Percentiles rank a stretch among this genome's conserved stretches.
Evolutionary conservation across 1,284 basidiomycete genomes (phyloP).

Genomic region (Leccinum subspadiceum): DNA sequence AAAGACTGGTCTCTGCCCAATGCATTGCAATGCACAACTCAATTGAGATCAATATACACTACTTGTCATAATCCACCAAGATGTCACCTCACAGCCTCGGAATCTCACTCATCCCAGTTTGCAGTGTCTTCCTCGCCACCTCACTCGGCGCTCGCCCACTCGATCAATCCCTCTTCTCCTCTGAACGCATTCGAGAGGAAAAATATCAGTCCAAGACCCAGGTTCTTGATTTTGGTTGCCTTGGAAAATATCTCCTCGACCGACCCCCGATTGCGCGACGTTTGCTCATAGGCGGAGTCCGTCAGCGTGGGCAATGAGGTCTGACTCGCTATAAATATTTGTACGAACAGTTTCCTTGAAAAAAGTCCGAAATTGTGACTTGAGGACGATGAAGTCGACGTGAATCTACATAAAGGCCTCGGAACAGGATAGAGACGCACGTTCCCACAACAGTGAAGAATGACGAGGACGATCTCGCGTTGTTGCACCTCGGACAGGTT

Average conservation of each 20-base stretch:
- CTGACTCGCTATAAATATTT: constrained; percentile 74
- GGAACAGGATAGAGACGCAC: not conserved
- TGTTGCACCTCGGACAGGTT: no score
- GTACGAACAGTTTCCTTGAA: constrained; percentile 62
- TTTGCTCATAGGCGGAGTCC: constrained; percentile 36
- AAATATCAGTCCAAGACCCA: constrained; percentile 69
- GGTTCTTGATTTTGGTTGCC: constrained; percentile 53
- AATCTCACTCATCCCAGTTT: constrained; percentile 56
- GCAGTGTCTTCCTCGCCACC: constrained; percentile 66
- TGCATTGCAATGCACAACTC: constrained; percentile 44
- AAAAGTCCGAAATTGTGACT: constrained; percentile 63
- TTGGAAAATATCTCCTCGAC: constrained; percentile 77
- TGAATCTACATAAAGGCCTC: not conserved
- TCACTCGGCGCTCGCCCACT: constrained; percentile 52
- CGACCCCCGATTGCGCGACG: constrained; percentile 51
- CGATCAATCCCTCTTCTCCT: constrained; percentile 47
- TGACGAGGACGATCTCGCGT: no score
- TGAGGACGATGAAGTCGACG: constrained; percentile 78
- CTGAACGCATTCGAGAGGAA: constrained; percentile 57
- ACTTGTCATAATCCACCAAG: not conserved
- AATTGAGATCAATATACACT: not conserved
- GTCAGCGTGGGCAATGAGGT: constrained; percentile 60
- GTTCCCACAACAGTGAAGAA: no score
- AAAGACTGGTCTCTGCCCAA: no score
- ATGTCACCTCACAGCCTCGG: constrained; percentile 35